phyloP scores from a whole-genome alignment of 768 basidiomycete species.

The Tylopilus balloui region DNA sequence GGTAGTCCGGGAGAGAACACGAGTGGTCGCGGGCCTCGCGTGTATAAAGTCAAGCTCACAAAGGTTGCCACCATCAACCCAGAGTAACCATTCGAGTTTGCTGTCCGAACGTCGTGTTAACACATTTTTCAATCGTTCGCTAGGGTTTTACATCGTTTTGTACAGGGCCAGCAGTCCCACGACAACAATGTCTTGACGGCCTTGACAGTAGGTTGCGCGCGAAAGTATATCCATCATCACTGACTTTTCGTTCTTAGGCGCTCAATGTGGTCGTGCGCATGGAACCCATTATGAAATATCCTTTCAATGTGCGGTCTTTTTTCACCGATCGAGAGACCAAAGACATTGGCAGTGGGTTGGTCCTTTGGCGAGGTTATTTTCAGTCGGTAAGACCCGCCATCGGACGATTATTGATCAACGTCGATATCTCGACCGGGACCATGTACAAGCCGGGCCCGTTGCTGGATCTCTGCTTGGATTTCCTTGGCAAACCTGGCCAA shows the following conservation, averaged over 20 bases:
- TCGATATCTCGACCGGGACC: constrained; percentile 73
- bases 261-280: constrained; percentile 73
- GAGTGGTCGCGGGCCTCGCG: constrained; percentile 46
- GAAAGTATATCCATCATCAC: neutral
- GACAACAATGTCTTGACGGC: constrained; percentile 67
- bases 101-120: constrained; percentile 21
- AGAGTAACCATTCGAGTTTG: constrained; percentile 33
- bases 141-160: constrained; percentile 62
- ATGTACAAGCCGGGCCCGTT: constrained; percentile 69
- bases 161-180: constrained; percentile 58
- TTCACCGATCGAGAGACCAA: constrained; percentile 55
- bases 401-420: constrained; percentile 62
- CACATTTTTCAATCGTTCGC: neutral
- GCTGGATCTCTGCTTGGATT: constrained; percentile 54
- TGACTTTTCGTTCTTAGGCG: constrained; percentile 39
- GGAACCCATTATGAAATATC: constrained; percentile 63
- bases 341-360: constrained; percentile 57
- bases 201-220: constrained; percentile 45
- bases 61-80: constrained; percentile 59
- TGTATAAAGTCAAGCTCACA: constrained; percentile 60
- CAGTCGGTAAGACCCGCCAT: constrained; percentile 70
- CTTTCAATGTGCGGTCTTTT: constrained; percentile 73
- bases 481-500: constrained; percentile 35
- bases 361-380: constrained; percentile 78
- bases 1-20: constrained; percentile 32